Percentiles rank a stretch among this genome's conserved stretches.
Conservation (phyloP, 2,329 filamentous ascomycete genomes). For the Fonsecaea nubica region DNA sequence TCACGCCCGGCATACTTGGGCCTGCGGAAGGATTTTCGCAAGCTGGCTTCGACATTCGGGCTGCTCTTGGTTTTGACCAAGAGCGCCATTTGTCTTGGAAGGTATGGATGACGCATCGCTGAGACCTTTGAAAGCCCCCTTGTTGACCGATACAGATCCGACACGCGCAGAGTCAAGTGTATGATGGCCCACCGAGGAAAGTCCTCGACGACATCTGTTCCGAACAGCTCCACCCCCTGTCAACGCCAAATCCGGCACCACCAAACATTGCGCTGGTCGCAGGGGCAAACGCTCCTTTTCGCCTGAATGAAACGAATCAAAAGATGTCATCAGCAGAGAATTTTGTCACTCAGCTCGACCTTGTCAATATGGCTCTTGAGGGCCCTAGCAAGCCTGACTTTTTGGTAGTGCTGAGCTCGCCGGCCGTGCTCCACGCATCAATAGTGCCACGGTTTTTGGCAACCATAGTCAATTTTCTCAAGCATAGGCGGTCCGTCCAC, state of each 20-base stretch:
- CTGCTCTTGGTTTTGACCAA: slow-evolving; percentile 27
- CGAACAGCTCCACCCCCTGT: slow-evolving; percentile 9
- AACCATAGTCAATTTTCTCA: slow-evolving; percentile 24
- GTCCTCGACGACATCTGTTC: slow-evolving; percentile 16
- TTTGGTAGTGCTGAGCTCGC: slow-evolving; percentile 22
- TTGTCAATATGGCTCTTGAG: slow-evolving; percentile 1
- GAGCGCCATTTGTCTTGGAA: slow-evolving; percentile 29
- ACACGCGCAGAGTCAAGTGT: slow-evolving; percentile 22
- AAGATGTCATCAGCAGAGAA: slow-evolving; percentile 6
- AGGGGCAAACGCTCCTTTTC: slow-evolving; percentile 17
- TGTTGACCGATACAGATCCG: slow-evolving; percentile 11
- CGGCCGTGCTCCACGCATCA: slow-evolving; percentile 24
- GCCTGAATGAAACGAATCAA: slow-evolving; percentile 2
- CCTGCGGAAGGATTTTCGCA: slow-evolving; percentile 32
- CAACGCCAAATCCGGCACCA: not conserved
- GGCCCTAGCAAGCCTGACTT: slow-evolving; percentile 21
- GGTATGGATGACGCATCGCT: not conserved
- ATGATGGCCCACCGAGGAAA: slow-evolving; percentile 19
- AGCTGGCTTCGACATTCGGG: slow-evolving; percentile 21
- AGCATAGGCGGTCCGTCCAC: slow-evolving; percentile 22
- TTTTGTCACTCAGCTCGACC: slow-evolving; percentile 11
- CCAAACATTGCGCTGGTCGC: slow-evolving; percentile 31
- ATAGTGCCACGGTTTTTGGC: slow-evolving; percentile 8
- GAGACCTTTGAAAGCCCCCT: not conserved
- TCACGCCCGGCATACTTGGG: slow-evolving; percentile 23